Conservation (phyloP, 1,284 basidiomycete species). For the Heterobasidion parviporum region DNA sequence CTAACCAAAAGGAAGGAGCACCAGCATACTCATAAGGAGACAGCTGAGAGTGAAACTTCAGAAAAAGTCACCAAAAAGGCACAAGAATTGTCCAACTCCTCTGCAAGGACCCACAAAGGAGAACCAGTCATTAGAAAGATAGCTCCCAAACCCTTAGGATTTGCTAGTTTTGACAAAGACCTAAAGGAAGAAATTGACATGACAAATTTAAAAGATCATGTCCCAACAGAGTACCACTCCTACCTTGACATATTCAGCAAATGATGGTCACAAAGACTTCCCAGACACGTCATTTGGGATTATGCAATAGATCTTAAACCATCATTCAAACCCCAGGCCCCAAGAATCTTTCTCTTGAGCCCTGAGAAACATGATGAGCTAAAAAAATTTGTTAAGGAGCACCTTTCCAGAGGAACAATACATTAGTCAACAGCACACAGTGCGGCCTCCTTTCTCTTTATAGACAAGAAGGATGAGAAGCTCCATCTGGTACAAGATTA, state of each 20-base stretch:
- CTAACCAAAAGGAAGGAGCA: too few relatives aligned
- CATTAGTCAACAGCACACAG: background rate
- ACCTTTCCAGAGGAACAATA: constrained; percentile 7
- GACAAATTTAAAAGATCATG: too few relatives aligned
- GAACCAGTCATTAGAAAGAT: too few relatives aligned
- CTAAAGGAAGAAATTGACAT: too few relatives aligned
- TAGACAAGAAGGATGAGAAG: background rate
- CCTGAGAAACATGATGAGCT: background rate
- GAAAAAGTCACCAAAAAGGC: too few relatives aligned
- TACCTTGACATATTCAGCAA: background rate
- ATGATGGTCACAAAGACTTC: background rate
- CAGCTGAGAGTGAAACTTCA: too few relatives aligned
- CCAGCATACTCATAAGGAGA: too few relatives aligned
- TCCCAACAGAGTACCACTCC: too few relatives aligned
- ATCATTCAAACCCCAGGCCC: background rate
- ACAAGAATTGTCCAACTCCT: too few relatives aligned
- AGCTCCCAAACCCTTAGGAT: too few relatives aligned
- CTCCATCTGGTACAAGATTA: constrained; percentile 3
- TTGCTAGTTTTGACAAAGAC: too few relatives aligned
- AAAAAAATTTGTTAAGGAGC: background rate
- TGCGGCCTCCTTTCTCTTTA: constrained; percentile 1
- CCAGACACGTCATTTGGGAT: background rate
- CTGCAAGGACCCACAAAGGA: too few relatives aligned
- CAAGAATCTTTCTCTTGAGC: background rate
- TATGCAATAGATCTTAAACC: background rate